A percentile compares a stretch with the other conserved stretches of the same genome.
Evolutionary conservation across 345 rosid genomes (phyloP).

Genomic region (Linum lewisii): DNA sequence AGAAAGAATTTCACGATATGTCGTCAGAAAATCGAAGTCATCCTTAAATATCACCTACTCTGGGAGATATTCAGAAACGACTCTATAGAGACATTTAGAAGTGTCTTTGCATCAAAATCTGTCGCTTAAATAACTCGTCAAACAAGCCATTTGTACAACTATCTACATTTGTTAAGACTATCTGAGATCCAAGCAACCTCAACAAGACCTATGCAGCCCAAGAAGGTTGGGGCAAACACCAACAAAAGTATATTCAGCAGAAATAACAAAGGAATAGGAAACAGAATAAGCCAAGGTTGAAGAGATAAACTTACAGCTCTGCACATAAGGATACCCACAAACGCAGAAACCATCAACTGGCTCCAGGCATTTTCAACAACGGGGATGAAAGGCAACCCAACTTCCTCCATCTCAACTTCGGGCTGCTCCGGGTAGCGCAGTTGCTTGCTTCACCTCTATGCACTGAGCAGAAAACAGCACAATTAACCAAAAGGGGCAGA

Average conservation of each 20-base stretch:
- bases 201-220: no score
- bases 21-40: no score
- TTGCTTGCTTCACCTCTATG: not conserved
- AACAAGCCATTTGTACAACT: no score
- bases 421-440: not conserved
- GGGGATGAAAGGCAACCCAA: not conserved
- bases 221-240: not conserved
- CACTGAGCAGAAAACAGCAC: not conserved
- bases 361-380: not conserved
- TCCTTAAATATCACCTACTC: no score
- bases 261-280: not conserved
- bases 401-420: not conserved
- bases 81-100: no score
- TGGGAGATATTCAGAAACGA: no score
- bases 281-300: not conserved
- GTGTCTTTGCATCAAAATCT: no score
- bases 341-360: not conserved
- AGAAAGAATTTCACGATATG: no score
- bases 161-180: no score
- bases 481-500: not conserved
- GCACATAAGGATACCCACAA: not conserved
- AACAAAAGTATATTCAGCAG: not conserved
- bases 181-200: no score
- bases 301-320: constrained; percentile 1
- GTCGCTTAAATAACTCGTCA: no score